Base-by-base conservation (phyloP, 2,329 filamentous ascomycete species). In the Venturiaceae sp. region DNA sequence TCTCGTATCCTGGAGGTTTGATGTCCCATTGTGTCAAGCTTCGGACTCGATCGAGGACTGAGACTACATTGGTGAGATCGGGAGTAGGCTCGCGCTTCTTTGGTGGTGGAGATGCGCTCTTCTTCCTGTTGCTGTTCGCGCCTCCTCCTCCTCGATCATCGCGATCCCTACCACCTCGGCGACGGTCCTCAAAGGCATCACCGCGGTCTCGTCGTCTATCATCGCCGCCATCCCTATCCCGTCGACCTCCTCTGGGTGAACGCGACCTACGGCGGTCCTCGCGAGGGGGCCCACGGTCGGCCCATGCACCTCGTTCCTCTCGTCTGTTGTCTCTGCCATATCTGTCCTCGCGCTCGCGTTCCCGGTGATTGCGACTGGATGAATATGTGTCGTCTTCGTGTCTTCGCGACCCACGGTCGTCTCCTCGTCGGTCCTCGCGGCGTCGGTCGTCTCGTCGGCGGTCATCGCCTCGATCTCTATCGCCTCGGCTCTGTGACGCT, bases 11-110 rank as follows among this genome's bases (percentile, higher is more conserved):
- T 16, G 91, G 90, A 5, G 94, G 94, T 76, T 99, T 99, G 73
- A 99, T 96, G 72, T 99, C 95, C 94, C 94, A 99, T 74, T 99
- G 95, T 36, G 92, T 97, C 79, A 99, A 78, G 60, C 94, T 87
- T 65, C 95, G 87, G 79, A 92, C 94, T 66, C 92, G 86, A 68
- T 92, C 86, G 63, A 91, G 77, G 60, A 99, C 80, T 3, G 90
- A 83, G n/a, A 87, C 79, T 60, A 95, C 78, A 67, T 95, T 85
- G 61, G 92, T 95, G 69, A 99, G 78, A 72, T 99, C 95, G 36
- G 94, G 95, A 0, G 94, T 99, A 7, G 94, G 90, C 73, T 99
- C 94, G 72, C 90, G 87, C 77, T 92, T 94, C 78, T 95, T 95
- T 9, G 85, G 84, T 8, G 69, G 88, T 37, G 91, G 89, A 47